Evolutionary conservation across 2,329 filamentous ascomycete species (phyloP).

Genomic region (Stagonosporopsis vannaccii): DNA sequence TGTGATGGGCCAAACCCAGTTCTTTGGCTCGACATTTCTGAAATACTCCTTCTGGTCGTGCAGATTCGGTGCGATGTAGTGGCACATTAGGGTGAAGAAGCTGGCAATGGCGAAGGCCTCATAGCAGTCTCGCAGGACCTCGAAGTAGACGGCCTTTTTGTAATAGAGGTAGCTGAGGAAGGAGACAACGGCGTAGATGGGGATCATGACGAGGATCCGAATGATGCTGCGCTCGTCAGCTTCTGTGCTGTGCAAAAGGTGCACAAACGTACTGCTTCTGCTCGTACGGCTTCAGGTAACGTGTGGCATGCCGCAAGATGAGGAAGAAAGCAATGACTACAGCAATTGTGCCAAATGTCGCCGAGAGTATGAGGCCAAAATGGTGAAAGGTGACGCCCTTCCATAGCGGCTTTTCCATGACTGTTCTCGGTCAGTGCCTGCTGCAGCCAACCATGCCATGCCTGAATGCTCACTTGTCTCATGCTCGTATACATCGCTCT

Average conservation of each 20-base stretch:
- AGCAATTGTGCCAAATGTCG: slow-evolving; percentile 61
- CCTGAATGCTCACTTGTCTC: slow-evolving; percentile 48
- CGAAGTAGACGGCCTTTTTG: slow-evolving; percentile 79
- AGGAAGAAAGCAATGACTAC: slow-evolving; percentile 60
- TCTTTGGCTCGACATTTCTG: slow-evolving; percentile 69
- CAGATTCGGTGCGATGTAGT: slow-evolving; percentile 78
- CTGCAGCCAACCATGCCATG: background rate
- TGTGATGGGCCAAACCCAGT: slow-evolving; percentile 77
- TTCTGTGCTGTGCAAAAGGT: background rate
- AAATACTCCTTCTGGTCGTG: slow-evolving; percentile 87
- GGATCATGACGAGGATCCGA: slow-evolving; percentile 87
- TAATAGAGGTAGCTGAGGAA: slow-evolving; percentile 79
- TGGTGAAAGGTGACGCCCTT: slow-evolving; percentile 64
- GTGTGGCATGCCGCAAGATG: slow-evolving; percentile 64
- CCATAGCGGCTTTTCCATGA: slow-evolving; percentile 60
- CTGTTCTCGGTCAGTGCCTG: slow-evolving; percentile 19
- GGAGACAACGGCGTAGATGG: slow-evolving; percentile 77
- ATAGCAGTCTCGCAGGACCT: slow-evolving; percentile 83
- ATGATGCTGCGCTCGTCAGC: slow-evolving; percentile 68
- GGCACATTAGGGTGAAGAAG: slow-evolving; percentile 83
- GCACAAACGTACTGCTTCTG: slow-evolving; percentile 62
- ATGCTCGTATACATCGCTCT: slow-evolving; percentile 23
- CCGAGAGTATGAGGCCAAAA: slow-evolving; percentile 62
- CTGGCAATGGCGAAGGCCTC: slow-evolving; percentile 88
- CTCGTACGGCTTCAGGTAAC: slow-evolving; percentile 66